phyloP scores from a whole-genome alignment of 345 rosid genomes.

The Jatropha curcas region DNA sequence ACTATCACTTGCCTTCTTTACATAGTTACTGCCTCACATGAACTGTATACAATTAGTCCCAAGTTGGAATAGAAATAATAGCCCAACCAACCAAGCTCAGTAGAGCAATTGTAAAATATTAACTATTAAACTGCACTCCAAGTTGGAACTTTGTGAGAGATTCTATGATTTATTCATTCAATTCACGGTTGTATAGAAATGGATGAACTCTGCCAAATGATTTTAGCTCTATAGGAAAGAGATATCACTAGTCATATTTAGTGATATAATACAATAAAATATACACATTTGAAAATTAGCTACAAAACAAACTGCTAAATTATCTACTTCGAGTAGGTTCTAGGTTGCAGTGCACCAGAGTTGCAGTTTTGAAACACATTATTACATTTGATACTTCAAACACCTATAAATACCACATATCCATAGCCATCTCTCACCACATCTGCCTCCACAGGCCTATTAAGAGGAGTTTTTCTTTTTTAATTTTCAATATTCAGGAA shows the following conservation, averaged over 20 bases:
- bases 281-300: neutral
- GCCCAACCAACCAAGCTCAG: too few species aligned
- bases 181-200: neutral
- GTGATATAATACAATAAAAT: neutral
- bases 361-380: neutral
- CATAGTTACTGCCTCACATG: neutral
- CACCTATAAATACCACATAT: too few species aligned
- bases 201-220: neutral
- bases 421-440: neutral
- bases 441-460: neutral
- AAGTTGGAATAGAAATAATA: too few species aligned
- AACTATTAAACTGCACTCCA: neutral
- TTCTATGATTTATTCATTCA: too few species aligned
- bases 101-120: neutral
- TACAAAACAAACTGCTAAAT: neutral
- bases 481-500: too few species aligned
- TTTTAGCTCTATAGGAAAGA: neutral
- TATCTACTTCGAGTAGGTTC: neutral
- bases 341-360: too few species aligned
- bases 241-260: neutral
- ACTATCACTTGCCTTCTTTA: neutral
- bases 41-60: neutral
- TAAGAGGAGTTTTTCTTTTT: neutral
- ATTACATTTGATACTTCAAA: neutral
- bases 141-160: neutral